Percentiles rank a stretch among this genome's conserved stretches.
These are phyloP conservation scores for Paxillus involutus DNA, from an alignment of 768 basidiomycete genomes.

Conservation along the genomic window DNA sequence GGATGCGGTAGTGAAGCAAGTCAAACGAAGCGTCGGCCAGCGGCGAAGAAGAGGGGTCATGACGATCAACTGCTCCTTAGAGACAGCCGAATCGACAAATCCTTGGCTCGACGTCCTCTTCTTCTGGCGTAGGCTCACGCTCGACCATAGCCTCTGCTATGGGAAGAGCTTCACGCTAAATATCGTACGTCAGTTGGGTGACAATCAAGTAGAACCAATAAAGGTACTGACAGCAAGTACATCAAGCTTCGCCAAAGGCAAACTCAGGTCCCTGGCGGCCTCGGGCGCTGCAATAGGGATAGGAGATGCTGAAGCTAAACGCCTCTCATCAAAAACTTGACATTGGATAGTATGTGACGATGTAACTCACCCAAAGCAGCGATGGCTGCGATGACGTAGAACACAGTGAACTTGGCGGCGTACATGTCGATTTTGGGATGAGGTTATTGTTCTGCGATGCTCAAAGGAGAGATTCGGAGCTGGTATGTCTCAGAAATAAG, in stretches of 20 bases:
- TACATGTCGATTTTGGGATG: constrained; percentile 27
- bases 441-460: constrained; percentile 27
- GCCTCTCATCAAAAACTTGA: background rate
- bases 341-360: background rate
- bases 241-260: background rate
- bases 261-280: background rate
- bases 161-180: constrained; percentile 12
- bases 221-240: constrained; percentile 20
- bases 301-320: constrained; percentile 28
- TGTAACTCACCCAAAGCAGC: constrained; percentile 23
- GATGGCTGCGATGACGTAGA: constrained; percentile 31
- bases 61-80: background rate
- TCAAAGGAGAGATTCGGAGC: background rate
- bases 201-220: background rate
- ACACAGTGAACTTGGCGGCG: constrained; percentile 21
- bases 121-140: constrained; percentile 11
- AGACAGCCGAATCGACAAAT: constrained; percentile 15
- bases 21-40: background rate
- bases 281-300: constrained; percentile 18
- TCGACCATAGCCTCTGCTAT: constrained; percentile 6
- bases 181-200: background rate
- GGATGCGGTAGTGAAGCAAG: background rate
- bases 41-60: background rate
- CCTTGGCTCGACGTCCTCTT: constrained; percentile 16
- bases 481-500: background rate